Conservation (phyloP, 1,284 basidiomycete species). For the Boletellus sp. region DNA sequence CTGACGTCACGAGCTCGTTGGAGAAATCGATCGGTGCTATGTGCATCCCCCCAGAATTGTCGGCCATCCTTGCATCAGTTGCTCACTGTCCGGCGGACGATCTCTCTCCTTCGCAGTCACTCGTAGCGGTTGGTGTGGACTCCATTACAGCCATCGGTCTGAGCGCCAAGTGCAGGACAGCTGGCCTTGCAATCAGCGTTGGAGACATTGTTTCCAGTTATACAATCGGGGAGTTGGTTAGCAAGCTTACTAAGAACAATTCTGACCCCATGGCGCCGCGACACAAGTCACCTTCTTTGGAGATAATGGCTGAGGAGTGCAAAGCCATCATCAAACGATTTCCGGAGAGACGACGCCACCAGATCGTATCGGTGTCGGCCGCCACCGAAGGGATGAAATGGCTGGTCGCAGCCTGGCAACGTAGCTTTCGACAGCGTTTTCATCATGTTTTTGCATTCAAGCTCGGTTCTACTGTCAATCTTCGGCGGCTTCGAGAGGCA, state of each 20-base stretch:
- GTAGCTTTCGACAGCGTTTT: conserved; percentile 39
- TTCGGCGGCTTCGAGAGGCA: conserved; percentile 30
- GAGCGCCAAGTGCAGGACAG: conserved; percentile 37
- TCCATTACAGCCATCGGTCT: conserved; percentile 52
- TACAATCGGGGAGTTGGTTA: conserved; percentile 37
- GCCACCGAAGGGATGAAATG: conserved; percentile 27
- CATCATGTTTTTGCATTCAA: conserved; percentile 45
- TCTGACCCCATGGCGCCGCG: conserved; percentile 1
- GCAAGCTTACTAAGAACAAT: conserved; percentile 10
- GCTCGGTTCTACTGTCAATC: conserved; percentile 33
- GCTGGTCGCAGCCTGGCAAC: conserved; percentile 45
- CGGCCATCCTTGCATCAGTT: conserved; percentile 24
- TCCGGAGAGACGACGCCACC: conserved; percentile 7
- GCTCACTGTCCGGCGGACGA: conserved; percentile 19
- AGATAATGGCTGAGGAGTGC: conserved; percentile 15
- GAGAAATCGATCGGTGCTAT: neutral
- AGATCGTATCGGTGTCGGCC: conserved; percentile 9
- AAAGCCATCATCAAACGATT: conserved; percentile 15
- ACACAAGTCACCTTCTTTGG: neutral
- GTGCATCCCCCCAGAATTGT: conserved; percentile 15
- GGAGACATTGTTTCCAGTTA: conserved; percentile 42
- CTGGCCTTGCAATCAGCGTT: conserved; percentile 36
- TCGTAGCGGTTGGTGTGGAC: conserved; percentile 47
- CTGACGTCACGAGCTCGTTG: neutral
- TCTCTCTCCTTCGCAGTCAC: conserved; percentile 33